These are phyloP conservation scores for Arthroderma sp. DNA, from an alignment of 2,329 filamentous ascomycete genomes.

Conservation along the genomic window DNA sequence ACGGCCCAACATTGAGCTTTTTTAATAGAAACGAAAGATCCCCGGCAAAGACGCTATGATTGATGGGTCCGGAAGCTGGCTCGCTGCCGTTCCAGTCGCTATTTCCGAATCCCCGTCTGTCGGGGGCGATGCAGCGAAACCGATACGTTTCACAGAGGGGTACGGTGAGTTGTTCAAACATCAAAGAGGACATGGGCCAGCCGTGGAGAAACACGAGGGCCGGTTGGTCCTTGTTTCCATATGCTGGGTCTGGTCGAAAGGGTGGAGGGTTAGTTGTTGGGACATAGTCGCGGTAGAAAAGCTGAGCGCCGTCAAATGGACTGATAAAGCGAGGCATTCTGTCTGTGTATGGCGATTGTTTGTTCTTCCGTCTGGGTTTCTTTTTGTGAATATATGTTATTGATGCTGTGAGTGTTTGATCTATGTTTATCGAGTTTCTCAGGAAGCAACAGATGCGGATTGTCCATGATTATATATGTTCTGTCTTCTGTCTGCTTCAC, in stretches of 20 bases:
- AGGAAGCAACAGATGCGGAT: too few species aligned
- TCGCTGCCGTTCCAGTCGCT: conserved; percentile 17
- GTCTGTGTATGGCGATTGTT: not conserved
- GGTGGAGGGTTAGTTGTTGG: conserved; percentile 11
- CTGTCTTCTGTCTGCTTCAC: too few species aligned
- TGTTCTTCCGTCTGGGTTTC: too few species aligned
- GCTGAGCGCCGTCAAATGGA: conserved; percentile 13
- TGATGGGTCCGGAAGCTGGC: conserved; percentile 10
- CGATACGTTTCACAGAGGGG: conserved; percentile 16
- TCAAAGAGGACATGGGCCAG: conserved; percentile 20
- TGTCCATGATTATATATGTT: too few species aligned
- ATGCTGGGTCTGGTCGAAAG: conserved; percentile 4
- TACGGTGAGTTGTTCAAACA: conserved; percentile 18
- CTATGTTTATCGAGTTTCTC: too few species aligned
- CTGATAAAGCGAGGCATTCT: conserved; percentile 15
- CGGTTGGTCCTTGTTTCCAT: conserved; percentile 7
- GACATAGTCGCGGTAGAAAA: conserved; percentile 15
- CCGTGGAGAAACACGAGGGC: conserved; percentile 19
- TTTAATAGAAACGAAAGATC: conserved; percentile 16
- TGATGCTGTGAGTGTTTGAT: too few species aligned
- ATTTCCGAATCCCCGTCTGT: conserved; percentile 20
- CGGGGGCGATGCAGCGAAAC: conserved; percentile 19
- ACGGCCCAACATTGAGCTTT: conserved; percentile 12
- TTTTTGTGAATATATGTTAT: too few species aligned
- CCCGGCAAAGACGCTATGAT: conserved; percentile 18